Base-by-base conservation (phyloP, 495 filamentous ascomycete species). In the Entonaema liquescens region DNA sequence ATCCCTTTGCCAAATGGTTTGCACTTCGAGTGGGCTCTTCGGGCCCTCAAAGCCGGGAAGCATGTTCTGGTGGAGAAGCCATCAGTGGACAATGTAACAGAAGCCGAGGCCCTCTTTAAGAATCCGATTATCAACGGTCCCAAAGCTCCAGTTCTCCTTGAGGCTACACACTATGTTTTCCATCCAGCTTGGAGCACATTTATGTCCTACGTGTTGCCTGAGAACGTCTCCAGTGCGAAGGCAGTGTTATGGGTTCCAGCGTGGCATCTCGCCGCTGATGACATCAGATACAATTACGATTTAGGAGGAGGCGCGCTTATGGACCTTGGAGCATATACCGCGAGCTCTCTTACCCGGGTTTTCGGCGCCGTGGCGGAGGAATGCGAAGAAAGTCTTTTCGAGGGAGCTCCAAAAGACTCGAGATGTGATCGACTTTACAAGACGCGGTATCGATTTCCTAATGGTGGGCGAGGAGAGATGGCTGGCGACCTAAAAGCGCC, bases 1-100 rank as follows among this genome's bases (percentile, higher is more conserved):
- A 84, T 87, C 61, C 77, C 83, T 11, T 72, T 85, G 2, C 86
- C 86, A 1, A 87, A 86, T 69, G 80, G 79, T 4, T 72, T 87
- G 17, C 87, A 89, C 67, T 84, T 79, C 62, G 83, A 87, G 69
- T 88, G 85, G 85, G 75, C 85, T 8, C 60, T 82, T 33, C 82
- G 82, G 59, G 75, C 84, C 12, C 71, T 88, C 29, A 70, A 77
- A 38, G 85, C 85, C 2, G 86, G 85, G 9, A 88, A 89, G 68
- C 87, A 89, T 74, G 86, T 89, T 13, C 79, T 89, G 0, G 72
- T 85, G 8, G 87, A 89, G 71, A 89, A 89, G 70, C 86, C 87
- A 0, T 84, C 82, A 9, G 79, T 80, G 2, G 83, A 83, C 28
- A 90, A 88, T 71, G 71, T 78, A 28, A 62, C 55, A 6, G 85